Evolutionary conservation across 2,329 filamentous ascomycete genomes (phyloP), one percentile per base, ranked within the genome.

Genomic region (Cercospora sesami): DNA sequence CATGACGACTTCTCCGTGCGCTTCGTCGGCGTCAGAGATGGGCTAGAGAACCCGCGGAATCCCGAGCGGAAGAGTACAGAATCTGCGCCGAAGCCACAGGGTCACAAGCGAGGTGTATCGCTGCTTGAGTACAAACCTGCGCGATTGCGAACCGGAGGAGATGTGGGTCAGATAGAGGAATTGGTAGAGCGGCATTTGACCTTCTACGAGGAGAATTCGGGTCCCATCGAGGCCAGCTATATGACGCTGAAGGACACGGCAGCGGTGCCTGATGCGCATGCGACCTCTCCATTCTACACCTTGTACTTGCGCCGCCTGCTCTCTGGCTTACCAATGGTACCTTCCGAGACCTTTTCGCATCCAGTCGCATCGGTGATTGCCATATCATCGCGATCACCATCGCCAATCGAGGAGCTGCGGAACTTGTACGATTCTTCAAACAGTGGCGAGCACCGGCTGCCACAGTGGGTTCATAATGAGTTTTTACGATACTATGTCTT

Each of bases 401-500:
- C 89, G 16, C 94, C 96, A 0, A 94, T 98, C 71, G 93, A 97
- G 77, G 91, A 95, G 66, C 84, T 99, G 53, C 86, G 94, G 64
- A 89, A 88, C 72, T 83, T 99, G 4, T 99, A 98, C 79, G 86
- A 87, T 60, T 91, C 92, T 72, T 95, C 93, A n/a, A 94, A 88
- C 71, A 87, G 89, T 67, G 93, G 93, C 10, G 87, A 90, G 45
- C 86, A 87, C 72, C 86, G 87, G 64, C 81, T 96, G 64, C 94
- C 94, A 0, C 83, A 86, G 21, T 99, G 94, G 91, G 91, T 97
- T 0, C 90, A 96, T 76, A 90, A 91, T 31, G 93, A 98, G 69
- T 99, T 95, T 78, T 83, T 99, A 71, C 88, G 95, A 71, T 99
- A 99, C 80, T 99, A 99, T 80, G 92, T 99, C 16, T 84, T 99